These are phyloP conservation scores for Lactarius hatsudake DNA, from an alignment of 768 basidiomycete genomes.

Conservation along the genomic window DNA sequence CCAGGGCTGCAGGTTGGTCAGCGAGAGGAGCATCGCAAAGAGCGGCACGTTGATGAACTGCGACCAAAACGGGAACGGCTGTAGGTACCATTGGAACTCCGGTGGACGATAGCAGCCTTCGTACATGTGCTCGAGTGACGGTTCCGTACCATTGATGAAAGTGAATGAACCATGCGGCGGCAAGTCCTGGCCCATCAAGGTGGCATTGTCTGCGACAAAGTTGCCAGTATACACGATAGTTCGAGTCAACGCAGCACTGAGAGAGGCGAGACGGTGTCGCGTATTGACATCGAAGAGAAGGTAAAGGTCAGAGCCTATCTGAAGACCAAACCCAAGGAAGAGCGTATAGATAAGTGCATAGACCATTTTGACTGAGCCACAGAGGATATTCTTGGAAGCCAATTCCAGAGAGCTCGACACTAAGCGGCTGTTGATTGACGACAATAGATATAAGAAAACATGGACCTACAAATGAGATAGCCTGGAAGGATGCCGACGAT, in stretches of 20 bases:
- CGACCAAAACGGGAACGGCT: constrained; percentile 77
- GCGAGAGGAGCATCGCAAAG: constrained; percentile 68
- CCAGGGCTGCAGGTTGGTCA: constrained; percentile 77
- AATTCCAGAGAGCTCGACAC: constrained; percentile 83
- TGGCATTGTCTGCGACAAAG: constrained; percentile 61
- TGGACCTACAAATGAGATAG: constrained; percentile 67
- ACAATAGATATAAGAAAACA: constrained; percentile 13
- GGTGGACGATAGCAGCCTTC: constrained; percentile 71
- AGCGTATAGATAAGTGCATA: constrained; percentile 86
- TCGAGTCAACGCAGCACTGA: constrained; percentile 51
- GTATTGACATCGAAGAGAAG: constrained; percentile 62
- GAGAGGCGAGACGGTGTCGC: constrained; percentile 49
- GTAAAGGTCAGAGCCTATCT: constrained; percentile 80
- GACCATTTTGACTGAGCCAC: constrained; percentile 84
- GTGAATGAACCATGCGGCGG: constrained; percentile 62
- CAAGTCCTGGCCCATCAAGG: constrained; percentile 38
- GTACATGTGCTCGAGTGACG: constrained; percentile 46
- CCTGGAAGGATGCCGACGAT: constrained; percentile 91
- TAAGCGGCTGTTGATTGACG: constrained; percentile 29
- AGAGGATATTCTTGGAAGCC: constrained; percentile 82
- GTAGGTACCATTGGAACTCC: constrained; percentile 72
- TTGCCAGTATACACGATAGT: constrained; percentile 58
- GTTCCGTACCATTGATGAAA: constrained; percentile 54
- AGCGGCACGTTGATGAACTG: constrained; percentile 72
- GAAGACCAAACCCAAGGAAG: constrained; percentile 80